Evolutionary conservation across 352 stramenopile species (phyloP).

Genomic region (Pythium aphanidermatum): DNA sequence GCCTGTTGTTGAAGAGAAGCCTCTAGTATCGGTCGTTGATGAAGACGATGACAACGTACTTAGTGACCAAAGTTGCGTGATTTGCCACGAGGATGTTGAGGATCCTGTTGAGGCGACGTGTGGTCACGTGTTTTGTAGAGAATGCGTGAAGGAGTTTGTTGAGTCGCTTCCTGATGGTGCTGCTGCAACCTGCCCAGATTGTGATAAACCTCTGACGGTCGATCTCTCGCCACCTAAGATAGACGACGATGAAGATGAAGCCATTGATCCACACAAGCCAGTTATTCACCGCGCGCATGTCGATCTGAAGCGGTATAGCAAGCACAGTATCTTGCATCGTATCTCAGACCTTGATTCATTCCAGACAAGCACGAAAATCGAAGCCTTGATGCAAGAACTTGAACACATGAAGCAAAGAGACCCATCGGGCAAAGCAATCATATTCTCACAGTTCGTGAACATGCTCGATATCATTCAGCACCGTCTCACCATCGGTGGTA

Average conservation of each 20-base stretch:
- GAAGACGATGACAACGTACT: slow-evolving; percentile 12
- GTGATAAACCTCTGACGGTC: slow-evolving; percentile 81
- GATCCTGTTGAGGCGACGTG: slow-evolving; percentile 88
- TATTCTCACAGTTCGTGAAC: slow-evolving; percentile 99
- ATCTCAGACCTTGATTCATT: slow-evolving; percentile 63
- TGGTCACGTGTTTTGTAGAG: slow-evolving; percentile 88
- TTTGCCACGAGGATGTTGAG: slow-evolving; percentile 93
- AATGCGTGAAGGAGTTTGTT: slow-evolving; percentile 79
- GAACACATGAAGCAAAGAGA: slow-evolving; percentile 91
- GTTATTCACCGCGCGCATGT: slow-evolving; percentile 23
- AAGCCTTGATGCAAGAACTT: slow-evolving; percentile 96
- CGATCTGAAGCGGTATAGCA: slow-evolving; percentile 61
- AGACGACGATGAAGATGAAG: slow-evolving; percentile 14
- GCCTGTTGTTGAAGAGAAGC: slow-evolving; percentile 58
- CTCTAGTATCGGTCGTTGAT: slow-evolving; percentile 30
- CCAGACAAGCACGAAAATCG: slow-evolving; percentile 96
- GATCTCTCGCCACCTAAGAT: slow-evolving; percentile 45
- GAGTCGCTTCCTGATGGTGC: slow-evolving; percentile 57
- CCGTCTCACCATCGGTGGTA: slow-evolving; percentile 84
- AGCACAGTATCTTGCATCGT: slow-evolving; percentile 59
- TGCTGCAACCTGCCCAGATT: slow-evolving; percentile 65
- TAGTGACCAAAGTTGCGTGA: slow-evolving; percentile 49
- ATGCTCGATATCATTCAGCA: slow-evolving; percentile 99
- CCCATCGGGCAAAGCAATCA: slow-evolving; percentile 96
- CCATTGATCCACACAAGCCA: slow-evolving; percentile 15